Evolutionary conservation across 208 protist species (phyloP).

Genomic region (Trypanosoma brucei): DNA sequence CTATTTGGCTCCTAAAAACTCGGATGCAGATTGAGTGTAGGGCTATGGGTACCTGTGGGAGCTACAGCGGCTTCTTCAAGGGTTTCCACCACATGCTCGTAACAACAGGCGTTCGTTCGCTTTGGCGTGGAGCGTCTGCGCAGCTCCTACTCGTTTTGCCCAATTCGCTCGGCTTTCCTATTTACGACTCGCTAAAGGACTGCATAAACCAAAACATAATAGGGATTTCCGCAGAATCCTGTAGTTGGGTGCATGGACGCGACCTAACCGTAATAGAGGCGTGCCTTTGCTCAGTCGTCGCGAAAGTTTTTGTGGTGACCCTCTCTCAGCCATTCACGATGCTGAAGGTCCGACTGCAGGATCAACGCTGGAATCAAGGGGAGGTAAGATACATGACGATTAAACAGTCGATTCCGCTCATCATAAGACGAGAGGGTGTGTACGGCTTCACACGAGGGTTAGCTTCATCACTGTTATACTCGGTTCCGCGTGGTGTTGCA

Average conservation of each 20-base stretch:
- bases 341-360: constrained; percentile 77
- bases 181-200: constrained; percentile 76
- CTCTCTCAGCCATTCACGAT: constrained; percentile 78
- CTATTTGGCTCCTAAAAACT: constrained; percentile 88
- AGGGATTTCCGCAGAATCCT: too few relatives aligned
- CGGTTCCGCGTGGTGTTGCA: constrained; percentile 65
- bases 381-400: constrained; percentile 58
- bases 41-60: constrained; percentile 5
- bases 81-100: constrained; percentile 47
- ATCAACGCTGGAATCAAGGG: constrained; percentile 52
- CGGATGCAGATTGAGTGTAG: constrained; percentile 86
- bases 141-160: constrained; percentile 79
- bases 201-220: constrained; percentile 29
- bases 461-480: constrained; percentile 52
- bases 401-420: constrained; percentile 36
- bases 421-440: constrained; percentile 59
- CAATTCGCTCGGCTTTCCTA: constrained; percentile 67
- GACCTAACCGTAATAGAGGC: constrained; percentile 65
- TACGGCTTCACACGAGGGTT: constrained; percentile 74
- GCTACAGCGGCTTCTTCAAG: constrained; percentile 64
- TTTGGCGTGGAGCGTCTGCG: constrained; percentile 73
- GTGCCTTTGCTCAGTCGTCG: constrained; percentile 60
- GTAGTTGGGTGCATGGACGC: not conserved
- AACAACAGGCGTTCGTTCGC: constrained; percentile 58
- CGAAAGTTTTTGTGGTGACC: constrained; percentile 54